Evolutionary conservation across 179 eudicot species (phyloP).

Genomic region (Actinidia chinensis): DNA sequence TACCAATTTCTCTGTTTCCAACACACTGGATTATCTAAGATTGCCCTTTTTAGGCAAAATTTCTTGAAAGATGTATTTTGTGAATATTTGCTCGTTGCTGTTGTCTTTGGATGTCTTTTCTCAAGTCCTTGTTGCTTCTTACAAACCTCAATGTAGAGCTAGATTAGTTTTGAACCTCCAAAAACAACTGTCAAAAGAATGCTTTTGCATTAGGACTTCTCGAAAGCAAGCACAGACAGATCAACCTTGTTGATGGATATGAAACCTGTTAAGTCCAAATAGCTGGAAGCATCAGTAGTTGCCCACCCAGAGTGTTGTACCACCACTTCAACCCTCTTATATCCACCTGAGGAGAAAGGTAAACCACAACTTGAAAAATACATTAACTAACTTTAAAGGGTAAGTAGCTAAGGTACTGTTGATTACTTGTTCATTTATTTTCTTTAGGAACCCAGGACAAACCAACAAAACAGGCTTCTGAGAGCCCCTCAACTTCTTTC

Average conservation of each 20-base stretch:
- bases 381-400: neutral
- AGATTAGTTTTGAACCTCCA: slow-evolving; percentile 76
- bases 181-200: slow-evolving; percentile 81
- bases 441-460: slow-evolving; percentile 45
- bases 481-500: slow-evolving; percentile 24
- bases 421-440: slow-evolving; percentile 14
- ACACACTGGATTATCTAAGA: too few relatives aligned
- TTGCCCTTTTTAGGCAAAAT: too few relatives aligned
- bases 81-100: neutral
- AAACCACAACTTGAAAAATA: slow-evolving; percentile 22
- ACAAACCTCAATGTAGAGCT: slow-evolving; percentile 73
- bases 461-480: slow-evolving; percentile 30
- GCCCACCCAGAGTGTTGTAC: slow-evolving; percentile 30
- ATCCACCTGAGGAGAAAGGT: slow-evolving; percentile 45
- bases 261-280: slow-evolving; percentile 32
- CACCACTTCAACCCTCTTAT: slow-evolving; percentile 27
- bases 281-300: slow-evolving; percentile 36
- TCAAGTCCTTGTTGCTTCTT: slow-evolving; percentile 1
- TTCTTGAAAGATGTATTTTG: too few relatives aligned
- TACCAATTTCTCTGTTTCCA: neutral
- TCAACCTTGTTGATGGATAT: slow-evolving; percentile 44
- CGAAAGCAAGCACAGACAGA: slow-evolving; percentile 28
- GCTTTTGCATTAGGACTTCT: slow-evolving; percentile 38
- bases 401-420: neutral
- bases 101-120: slow-evolving; percentile 7